Evolutionary conservation across 768 basidiomycete species (phyloP).

Genomic region (Termitomyces sp.): DNA sequence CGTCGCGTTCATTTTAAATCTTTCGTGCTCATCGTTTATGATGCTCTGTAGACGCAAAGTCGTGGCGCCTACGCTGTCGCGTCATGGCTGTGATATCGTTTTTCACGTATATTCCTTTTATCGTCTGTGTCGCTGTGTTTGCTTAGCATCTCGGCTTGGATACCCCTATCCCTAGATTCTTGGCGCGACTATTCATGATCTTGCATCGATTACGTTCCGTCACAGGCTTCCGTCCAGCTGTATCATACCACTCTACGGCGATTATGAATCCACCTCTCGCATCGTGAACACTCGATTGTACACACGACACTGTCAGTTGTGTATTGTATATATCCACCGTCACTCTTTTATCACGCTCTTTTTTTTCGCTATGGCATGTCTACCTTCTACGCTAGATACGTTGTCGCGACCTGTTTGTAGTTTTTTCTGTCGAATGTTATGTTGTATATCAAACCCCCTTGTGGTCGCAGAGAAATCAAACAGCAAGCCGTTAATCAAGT

Average conservation of each 20-base stretch:
- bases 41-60: conserved; percentile 50
- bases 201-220: not conserved
- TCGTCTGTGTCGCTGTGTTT: conserved; percentile 67
- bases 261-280: not conserved
- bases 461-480: not conserved
- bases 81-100: conserved; percentile 64
- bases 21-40: not conserved
- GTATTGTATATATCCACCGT: not conserved
- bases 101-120: conserved; percentile 75
- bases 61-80: conserved; percentile 74
- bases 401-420: conserved; percentile 3
- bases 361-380: conserved; percentile 11
- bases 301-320: not conserved
- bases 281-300: not conserved
- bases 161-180: not conserved
- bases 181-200: not conserved
- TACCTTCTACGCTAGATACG: conserved; percentile 11
- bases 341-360: conserved; percentile 8
- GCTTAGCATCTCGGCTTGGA: conserved; percentile 16
- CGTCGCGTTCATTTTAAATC: conserved; percentile 18
- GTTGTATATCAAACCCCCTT: conserved; percentile 2
- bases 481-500: not conserved
- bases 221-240: not conserved
- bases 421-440: conserved; percentile 1
- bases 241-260: conserved; percentile 1